Conservation (phyloP, 2,329 filamentous ascomycete genomes). For the Penicillium sumatraense region DNA sequence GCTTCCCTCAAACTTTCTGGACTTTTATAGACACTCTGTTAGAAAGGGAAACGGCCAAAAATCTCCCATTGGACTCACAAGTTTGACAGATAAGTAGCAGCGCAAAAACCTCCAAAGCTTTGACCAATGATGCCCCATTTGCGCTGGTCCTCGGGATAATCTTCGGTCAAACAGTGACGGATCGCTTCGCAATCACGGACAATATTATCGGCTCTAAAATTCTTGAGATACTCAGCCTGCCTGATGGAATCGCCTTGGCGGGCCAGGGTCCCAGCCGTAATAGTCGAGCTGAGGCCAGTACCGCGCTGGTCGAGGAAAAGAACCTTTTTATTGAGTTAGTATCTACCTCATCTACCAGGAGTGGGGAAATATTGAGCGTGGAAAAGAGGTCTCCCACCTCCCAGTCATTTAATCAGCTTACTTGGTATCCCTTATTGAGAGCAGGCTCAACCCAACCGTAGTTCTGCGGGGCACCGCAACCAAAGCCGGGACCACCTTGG, state of each 20-base stretch:
- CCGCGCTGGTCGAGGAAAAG: slow-evolving; percentile 90
- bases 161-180: slow-evolving; percentile 71
- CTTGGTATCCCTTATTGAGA: slow-evolving; percentile 80
- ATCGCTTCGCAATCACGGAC: slow-evolving; percentile 89
- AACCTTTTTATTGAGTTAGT: too few species aligned
- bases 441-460: slow-evolving; percentile 71
- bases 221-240: slow-evolving; percentile 79
- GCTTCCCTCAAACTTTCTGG: slow-evolving; percentile 79
- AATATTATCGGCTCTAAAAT: slow-evolving; percentile 88
- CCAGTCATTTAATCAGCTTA: slow-evolving; percentile 38
- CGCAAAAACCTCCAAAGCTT: slow-evolving; percentile 89
- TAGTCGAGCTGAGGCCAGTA: slow-evolving; percentile 80
- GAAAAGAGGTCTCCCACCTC: neutral
- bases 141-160: slow-evolving; percentile 70
- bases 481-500: slow-evolving; percentile 84
- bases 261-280: slow-evolving; percentile 73
- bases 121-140: slow-evolving; percentile 89
- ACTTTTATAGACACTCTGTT: slow-evolving; percentile 31
- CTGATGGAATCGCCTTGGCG: slow-evolving; percentile 65
- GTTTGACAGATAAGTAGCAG: slow-evolving; percentile 80
- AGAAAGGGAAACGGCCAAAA: neutral
- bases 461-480: slow-evolving; percentile 75
- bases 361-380: neutral
- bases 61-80: slow-evolving; percentile 49
- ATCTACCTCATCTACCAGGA: too few species aligned